These are phyloP conservation scores for Phytopythium sindhum DNA, from an alignment of 352 stramenopile species.

Conservation along the genomic window DNA sequence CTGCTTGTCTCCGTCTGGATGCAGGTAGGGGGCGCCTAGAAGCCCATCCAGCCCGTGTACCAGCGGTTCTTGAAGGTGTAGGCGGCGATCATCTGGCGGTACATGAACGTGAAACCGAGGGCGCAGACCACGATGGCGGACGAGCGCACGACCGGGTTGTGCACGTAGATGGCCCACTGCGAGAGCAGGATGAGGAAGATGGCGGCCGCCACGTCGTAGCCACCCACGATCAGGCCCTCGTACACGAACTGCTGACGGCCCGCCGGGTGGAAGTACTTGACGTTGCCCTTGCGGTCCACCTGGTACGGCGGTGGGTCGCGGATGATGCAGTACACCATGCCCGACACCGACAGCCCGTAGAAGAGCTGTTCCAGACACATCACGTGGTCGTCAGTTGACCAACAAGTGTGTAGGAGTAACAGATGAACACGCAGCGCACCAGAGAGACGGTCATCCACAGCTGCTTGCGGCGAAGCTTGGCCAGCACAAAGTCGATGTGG, in stretches of 20 bases:
- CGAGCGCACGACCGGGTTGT: slow-evolving; percentile 53
- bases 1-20: neutral
- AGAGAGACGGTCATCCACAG: slow-evolving; percentile 87
- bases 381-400: too few relatives aligned
- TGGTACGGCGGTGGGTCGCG: slow-evolving; percentile 74
- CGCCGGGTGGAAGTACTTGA: slow-evolving; percentile 86
- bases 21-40: slow-evolving; percentile 32
- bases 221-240: slow-evolving; percentile 78
- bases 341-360: slow-evolving; percentile 83
- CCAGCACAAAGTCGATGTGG: slow-evolving; percentile 69
- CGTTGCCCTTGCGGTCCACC: slow-evolving; percentile 72
- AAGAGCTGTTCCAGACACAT: slow-evolving; percentile 41
- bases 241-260: slow-evolving; percentile 82
- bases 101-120: slow-evolving; percentile 77
- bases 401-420: too few relatives aligned
- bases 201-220: slow-evolving; percentile 60
- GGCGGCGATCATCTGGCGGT: slow-evolving; percentile 76
- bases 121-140: slow-evolving; percentile 51
- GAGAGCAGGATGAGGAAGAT: slow-evolving; percentile 77
- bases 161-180: slow-evolving; percentile 79
- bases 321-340: slow-evolving; percentile 90
- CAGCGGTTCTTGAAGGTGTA: slow-evolving; percentile 90
- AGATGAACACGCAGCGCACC: slow-evolving; percentile 30
- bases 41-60: slow-evolving; percentile 85
- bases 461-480: slow-evolving; percentile 72